These are phyloP conservation scores for Linum tenue DNA, from an alignment of 345 rosid genomes.

Conservation along the genomic window DNA sequence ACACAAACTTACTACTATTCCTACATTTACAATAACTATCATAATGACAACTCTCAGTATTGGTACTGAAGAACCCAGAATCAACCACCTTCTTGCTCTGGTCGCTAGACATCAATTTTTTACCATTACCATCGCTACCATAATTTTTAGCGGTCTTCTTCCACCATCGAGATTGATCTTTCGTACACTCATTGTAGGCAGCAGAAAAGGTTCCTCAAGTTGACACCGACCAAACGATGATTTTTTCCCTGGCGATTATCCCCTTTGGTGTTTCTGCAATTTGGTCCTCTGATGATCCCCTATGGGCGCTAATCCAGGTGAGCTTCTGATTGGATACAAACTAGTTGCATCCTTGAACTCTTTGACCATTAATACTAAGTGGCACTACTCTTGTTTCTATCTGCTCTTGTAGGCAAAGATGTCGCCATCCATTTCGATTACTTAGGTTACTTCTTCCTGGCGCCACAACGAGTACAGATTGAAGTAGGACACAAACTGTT, in stretches of 20 bases:
- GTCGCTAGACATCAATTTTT: slow-evolving; percentile 4
- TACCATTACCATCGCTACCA: neutral
- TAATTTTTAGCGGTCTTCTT: neutral
- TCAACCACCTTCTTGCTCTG: slow-evolving; percentile 9
- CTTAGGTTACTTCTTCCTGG: too few relatives aligned
- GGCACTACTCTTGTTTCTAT: too few relatives aligned
- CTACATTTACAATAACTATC: too few relatives aligned
- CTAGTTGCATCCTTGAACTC: too few relatives aligned
- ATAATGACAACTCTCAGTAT: neutral
- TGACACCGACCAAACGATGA: slow-evolving; percentile 17
- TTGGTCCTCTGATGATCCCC: slow-evolving; percentile 5
- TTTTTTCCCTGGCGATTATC: slow-evolving; percentile 33
- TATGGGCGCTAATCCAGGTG: too few relatives aligned
- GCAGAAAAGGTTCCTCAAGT: slow-evolving; percentile 52
- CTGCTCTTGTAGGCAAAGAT: too few relatives aligned
- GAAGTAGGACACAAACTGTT: too few relatives aligned
- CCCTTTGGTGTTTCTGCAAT: slow-evolving; percentile 5
- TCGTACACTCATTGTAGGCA: slow-evolving; percentile 66
- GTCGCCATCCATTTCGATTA: too few relatives aligned
- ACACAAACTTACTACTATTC: slow-evolving; percentile 18
- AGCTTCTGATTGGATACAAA: too few relatives aligned
- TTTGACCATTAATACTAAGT: too few relatives aligned
- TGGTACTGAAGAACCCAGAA: slow-evolving; percentile 5
- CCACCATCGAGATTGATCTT: slow-evolving; percentile 1
- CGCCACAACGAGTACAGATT: too few relatives aligned